Evolutionary conservation across 495 filamentous ascomycete species (phyloP), one percentile per base, ranked within the genome.

Genomic region (Geopyxis carbonaria): DNA sequence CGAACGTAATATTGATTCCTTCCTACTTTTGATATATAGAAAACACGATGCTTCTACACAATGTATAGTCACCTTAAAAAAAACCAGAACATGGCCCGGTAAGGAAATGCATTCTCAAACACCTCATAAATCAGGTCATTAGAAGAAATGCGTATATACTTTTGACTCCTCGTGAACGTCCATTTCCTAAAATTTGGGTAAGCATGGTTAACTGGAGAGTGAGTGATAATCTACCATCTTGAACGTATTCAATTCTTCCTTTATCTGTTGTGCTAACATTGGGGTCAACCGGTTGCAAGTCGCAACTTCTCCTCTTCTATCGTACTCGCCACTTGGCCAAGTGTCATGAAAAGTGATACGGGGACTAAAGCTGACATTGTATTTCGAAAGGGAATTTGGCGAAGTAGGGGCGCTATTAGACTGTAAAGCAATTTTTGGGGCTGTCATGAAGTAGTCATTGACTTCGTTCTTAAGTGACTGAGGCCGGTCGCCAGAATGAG

Each of bases 81-180:
- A n/a, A n/a, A n/a, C n/a, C n/a, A n/a, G n/a, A n/a, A n/a, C n/a
- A n/a, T n/a, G n/a, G n/a, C n/a, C n/a, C n/a, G n/a, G n/a, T n/a
- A n/a, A n/a, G n/a, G n/a, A n/a, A n/a, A n/a, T n/a, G n/a, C n/a
- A n/a, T n/a, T 20, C 30, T 35, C 35, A 19, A 22, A 32, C 32
- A 32, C 30, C 23, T 38, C 14, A 6, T 45, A 34, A 29, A 38
- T 29, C 34, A 46, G 44, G 41, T 42, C 64, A 51, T 70, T 60
- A 99, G 65, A 99, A 93, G 71, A 95, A 99, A 70, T 99, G 89
- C 51, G 89, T 99, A 68, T 95, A 93, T 48, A 93, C 80, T 62
- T 95, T 95, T 40, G 91, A 95, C 58, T 78, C 79, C 63, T 93
- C 85, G 57, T 99, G 89, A 56, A 99, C 89, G 66, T 95, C 89